Percentiles rank a stretch among this genome's conserved stretches.
Conservation (phyloP, 2,329 filamentous ascomycete genomes). For the Geosmithia flava region DNA sequence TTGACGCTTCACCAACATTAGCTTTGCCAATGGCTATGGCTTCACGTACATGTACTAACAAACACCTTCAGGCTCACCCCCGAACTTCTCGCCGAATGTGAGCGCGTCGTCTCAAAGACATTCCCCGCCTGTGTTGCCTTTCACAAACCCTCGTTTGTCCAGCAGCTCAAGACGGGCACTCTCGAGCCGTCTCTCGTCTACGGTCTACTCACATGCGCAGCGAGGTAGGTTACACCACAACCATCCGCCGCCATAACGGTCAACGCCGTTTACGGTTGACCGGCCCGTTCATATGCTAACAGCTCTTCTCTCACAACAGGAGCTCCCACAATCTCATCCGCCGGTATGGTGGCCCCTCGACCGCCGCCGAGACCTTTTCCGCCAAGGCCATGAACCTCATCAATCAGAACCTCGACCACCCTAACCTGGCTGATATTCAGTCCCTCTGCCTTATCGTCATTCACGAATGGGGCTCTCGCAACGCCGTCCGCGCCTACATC, state of each 20-base stretch:
- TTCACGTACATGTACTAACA: background rate
- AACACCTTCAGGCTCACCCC: constrained; percentile 31
- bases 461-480: constrained; percentile 50
- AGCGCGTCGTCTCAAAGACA: constrained; percentile 48
- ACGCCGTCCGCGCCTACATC: constrained; percentile 50
- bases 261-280: constrained; percentile 2
- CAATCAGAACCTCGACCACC: constrained; percentile 46
- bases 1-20: no score
- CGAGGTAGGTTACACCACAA: constrained; percentile 32
- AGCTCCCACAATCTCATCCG: constrained; percentile 44
- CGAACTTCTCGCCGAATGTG: constrained; percentile 45
- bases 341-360: constrained; percentile 42
- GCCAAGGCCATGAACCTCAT: constrained; percentile 43
- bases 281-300: constrained; percentile 8
- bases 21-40: no score
- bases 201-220: constrained; percentile 43
- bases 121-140: constrained; percentile 50
- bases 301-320: constrained; percentile 16
- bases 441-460: constrained; percentile 48
- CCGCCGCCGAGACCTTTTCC: constrained; percentile 46
- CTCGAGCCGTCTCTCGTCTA: constrained; percentile 45
- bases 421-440: constrained; percentile 48
- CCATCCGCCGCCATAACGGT: background rate
- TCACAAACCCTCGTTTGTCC: constrained; percentile 49
- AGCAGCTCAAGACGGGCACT: constrained; percentile 43